Evolutionary conservation across 139 green algal species (phyloP).

Genomic region (Nannochloris sp.): DNA sequence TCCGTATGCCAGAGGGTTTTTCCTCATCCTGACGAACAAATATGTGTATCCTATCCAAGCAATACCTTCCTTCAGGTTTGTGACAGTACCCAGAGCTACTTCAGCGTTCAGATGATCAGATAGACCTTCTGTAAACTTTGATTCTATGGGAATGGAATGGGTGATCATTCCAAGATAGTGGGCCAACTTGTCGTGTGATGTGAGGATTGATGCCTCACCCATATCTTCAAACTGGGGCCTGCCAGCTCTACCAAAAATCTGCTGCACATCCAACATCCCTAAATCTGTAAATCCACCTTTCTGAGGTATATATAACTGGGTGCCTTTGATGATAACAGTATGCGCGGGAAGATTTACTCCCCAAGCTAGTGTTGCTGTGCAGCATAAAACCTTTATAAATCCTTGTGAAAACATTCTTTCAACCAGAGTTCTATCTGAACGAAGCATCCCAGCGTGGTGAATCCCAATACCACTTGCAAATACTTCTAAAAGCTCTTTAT

Average conservation of each 20-base stretch:
- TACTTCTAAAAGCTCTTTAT: constrained; percentile 80
- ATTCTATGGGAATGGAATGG: constrained; percentile 74
- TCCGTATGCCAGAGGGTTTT: constrained; percentile 90
- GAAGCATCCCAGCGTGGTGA: constrained; percentile 97
- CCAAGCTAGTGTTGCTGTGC: constrained; percentile 95
- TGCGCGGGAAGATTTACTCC: constrained; percentile 96
- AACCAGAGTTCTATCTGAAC: constrained; percentile 77
- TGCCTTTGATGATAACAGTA: constrained; percentile 97
- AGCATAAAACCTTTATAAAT: constrained; percentile 85
- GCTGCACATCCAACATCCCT: constrained; percentile 94
- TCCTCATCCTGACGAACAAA: constrained; percentile 77
- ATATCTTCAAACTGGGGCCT: constrained; percentile 79
- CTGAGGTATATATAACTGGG: constrained; percentile 93
- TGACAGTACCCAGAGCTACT: constrained; percentile 86
- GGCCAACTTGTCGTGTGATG: constrained; percentile 85
- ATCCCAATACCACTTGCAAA: constrained; percentile 81
- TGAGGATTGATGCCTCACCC: constrained; percentile 69
- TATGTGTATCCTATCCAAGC: constrained; percentile 97
- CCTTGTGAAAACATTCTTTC: constrained; percentile 85
- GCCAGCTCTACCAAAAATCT: constrained; percentile 97
- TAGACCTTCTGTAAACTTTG: constrained; percentile 66
- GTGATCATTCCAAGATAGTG: constrained; percentile 96
- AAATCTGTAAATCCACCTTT: constrained; percentile 88
- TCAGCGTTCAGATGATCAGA: constrained; percentile 95
- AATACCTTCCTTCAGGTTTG: constrained; percentile 78